Conservation (phyloP, 2,329 filamentous ascomycete genomes). For the Sporothrix protearum region DNA sequence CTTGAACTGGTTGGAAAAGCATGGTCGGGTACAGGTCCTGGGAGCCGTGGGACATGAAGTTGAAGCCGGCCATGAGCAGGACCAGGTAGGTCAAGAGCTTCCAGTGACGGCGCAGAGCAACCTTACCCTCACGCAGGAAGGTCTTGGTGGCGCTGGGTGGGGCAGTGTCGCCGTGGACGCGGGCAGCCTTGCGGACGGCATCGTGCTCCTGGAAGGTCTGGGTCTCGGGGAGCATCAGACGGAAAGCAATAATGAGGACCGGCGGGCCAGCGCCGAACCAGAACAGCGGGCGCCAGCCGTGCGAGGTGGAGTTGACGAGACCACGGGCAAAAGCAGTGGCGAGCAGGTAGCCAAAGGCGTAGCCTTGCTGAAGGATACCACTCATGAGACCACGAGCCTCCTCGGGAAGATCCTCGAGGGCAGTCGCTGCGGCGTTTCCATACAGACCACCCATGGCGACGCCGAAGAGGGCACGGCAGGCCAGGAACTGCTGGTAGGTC, state of each 20-base stretch:
- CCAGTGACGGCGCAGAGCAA: conserved; percentile 78
- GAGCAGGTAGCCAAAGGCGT: conserved; percentile 40
- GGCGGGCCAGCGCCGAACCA: conserved; percentile 68
- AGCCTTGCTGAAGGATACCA: conserved; percentile 77
- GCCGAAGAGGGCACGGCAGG: conserved; percentile 68
- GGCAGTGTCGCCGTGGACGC: conserved; percentile 45
- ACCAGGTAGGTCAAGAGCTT: conserved; percentile 74
- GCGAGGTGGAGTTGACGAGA: conserved; percentile 60
- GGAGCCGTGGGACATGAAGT: conserved; percentile 68
- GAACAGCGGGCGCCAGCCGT: conserved; percentile 72
- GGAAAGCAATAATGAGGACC: conserved; percentile 40
- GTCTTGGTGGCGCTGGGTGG: conserved; percentile 63
- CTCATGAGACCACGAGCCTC: conserved; percentile 76
- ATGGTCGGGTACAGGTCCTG: conserved; percentile 82
- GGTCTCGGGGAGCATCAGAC: conserved; percentile 30
- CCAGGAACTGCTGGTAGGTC: conserved; percentile 72
- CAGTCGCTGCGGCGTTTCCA: conserved; percentile 74
- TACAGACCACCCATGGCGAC: conserved; percentile 80
- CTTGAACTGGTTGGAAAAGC: conserved; percentile 40
- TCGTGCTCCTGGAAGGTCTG: conserved; percentile 26
- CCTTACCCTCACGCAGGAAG: conserved; percentile 61
- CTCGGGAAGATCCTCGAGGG: conserved; percentile 55
- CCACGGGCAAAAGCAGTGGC: conserved; percentile 29
- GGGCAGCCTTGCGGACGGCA: conserved; percentile 45
- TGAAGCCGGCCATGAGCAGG: conserved; percentile 84